A percentile compares a stretch with the other conserved stretches of the same genome.
phyloP scores from a whole-genome alignment of 2,329 filamentous ascomycete species.

The Hypomyces perniciosus region DNA sequence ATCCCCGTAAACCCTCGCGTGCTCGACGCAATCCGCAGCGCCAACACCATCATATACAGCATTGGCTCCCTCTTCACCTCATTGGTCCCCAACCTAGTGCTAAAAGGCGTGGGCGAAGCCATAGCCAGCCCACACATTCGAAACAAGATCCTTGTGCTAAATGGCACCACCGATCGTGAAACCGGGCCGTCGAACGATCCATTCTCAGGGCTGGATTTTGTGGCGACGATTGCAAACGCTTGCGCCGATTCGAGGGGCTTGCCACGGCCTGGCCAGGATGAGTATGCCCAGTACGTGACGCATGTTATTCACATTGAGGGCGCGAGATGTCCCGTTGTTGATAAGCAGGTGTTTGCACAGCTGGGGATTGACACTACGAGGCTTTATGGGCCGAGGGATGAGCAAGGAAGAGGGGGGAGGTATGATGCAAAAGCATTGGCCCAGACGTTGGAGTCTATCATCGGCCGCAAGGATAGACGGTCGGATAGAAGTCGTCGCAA shows the following conservation, averaged over 20 bases:
- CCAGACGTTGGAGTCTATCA: constrained; percentile 70
- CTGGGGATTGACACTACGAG: constrained; percentile 73
- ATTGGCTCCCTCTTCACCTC: constrained; percentile 94
- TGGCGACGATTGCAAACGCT: constrained; percentile 70
- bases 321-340: constrained; percentile 61
- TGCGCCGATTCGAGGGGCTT: constrained; percentile 60
- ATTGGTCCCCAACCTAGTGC: constrained; percentile 73
- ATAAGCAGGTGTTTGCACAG: constrained; percentile 54
- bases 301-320: constrained; percentile 78
- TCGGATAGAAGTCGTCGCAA: constrained; percentile 39
- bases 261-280: constrained; percentile 30
- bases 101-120: constrained; percentile 65
- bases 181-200: constrained; percentile 63
- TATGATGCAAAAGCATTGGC: constrained; percentile 73
- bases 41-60: constrained; percentile 74
- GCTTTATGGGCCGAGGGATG: constrained; percentile 63
- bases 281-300: constrained; percentile 67
- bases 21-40: constrained; percentile 56
- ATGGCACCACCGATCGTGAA: constrained; percentile 79
- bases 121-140: constrained; percentile 38
- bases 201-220: constrained; percentile 73
- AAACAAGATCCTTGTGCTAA: constrained; percentile 78
- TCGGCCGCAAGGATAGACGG: constrained; percentile 49
- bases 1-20: constrained; percentile 79
- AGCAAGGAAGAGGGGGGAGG: constrained; percentile 38